These are phyloP conservation scores for Calonectria fujianensis DNA, from an alignment of 2,329 filamentous ascomycete species.

Conservation along the genomic window DNA sequence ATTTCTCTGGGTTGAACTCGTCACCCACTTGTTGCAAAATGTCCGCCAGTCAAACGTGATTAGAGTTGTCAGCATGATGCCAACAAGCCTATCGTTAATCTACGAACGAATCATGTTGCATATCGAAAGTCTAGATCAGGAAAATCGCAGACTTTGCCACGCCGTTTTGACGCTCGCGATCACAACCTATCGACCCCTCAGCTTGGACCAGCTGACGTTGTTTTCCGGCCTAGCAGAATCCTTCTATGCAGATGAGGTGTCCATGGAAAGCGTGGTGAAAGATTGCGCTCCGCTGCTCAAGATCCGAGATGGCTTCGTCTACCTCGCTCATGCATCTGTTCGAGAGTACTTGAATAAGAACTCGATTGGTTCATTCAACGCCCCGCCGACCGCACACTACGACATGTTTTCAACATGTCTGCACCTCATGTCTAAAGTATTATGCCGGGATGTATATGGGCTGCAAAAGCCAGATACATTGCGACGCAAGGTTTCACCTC, in stretches of 20 bases:
- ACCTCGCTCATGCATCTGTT: conserved; percentile 65
- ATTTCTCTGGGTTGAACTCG: neutral
- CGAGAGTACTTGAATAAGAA: conserved; percentile 62
- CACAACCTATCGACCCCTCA: conserved; percentile 61
- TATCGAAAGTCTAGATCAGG: conserved; percentile 55
- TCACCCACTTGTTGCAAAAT: neutral
- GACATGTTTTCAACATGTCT: conserved; percentile 61
- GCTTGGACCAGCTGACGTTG: conserved; percentile 57
- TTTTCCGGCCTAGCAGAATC: conserved; percentile 43
- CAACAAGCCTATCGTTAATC: conserved; percentile 58
- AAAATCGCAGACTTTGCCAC: conserved; percentile 54
- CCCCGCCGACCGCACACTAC: conserved; percentile 51
- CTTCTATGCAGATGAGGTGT: conserved; percentile 34
- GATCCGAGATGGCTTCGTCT: conserved; percentile 54
- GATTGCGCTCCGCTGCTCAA: conserved; percentile 64
- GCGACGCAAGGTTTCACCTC: conserved; percentile 31
- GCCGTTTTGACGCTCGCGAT: conserved; percentile 59
- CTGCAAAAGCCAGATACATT: conserved; percentile 48
- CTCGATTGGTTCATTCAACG: conserved; percentile 50
- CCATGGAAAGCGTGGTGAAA: conserved; percentile 55
- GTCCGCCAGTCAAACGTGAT: neutral
- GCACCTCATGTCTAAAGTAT: conserved; percentile 51
- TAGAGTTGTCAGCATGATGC: neutral
- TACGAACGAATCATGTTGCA: conserved; percentile 63
- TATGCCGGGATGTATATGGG: conserved; percentile 61